A percentile compares a stretch with the other conserved stretches of the same genome.
Conservation (phyloP, 108 stramenopile species). For the Seminavis robusta region DNA sequence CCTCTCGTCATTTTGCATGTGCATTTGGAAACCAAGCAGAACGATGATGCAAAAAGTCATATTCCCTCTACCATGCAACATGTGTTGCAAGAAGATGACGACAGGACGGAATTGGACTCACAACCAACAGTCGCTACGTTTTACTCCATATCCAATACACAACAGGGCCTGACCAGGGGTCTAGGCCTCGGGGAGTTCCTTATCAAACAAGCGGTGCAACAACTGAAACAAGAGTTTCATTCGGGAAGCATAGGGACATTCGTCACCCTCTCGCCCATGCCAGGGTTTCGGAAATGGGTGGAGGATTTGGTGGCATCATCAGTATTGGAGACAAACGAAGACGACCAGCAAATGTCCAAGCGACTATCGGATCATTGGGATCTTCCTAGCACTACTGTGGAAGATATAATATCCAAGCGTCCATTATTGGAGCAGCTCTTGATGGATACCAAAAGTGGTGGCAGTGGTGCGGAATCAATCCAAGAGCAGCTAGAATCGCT, state of each 20-base stretch:
- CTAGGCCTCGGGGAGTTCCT: constrained; percentile 89
- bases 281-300: constrained; percentile 84
- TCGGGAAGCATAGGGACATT: constrained; percentile 61
- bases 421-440: too few relatives aligned
- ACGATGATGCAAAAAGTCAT: constrained; percentile 7
- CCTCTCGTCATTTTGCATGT: constrained; percentile 93
- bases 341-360: too few relatives aligned
- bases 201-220: constrained; percentile 75
- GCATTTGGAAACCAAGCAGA: constrained; percentile 42
- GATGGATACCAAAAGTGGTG: too few relatives aligned
- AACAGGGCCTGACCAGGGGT: constrained; percentile 76
- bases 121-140: constrained; percentile 77
- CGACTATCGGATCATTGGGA: too few relatives aligned
- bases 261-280: constrained; percentile 88
- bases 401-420: too few relatives aligned
- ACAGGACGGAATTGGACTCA: constrained; percentile 1
- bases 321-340: too few relatives aligned
- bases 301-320: too few relatives aligned
- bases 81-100: constrained; percentile 22
- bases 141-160: constrained; percentile 89
- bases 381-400: too few relatives aligned
- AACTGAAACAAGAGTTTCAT: constrained; percentile 44
- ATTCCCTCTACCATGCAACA: constrained; percentile 65
- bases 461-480: too few relatives aligned
- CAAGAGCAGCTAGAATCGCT: too few relatives aligned